These are phyloP conservation scores for Corylus americana DNA, from an alignment of 306 rosid genomes.

Conservation along the genomic window DNA sequence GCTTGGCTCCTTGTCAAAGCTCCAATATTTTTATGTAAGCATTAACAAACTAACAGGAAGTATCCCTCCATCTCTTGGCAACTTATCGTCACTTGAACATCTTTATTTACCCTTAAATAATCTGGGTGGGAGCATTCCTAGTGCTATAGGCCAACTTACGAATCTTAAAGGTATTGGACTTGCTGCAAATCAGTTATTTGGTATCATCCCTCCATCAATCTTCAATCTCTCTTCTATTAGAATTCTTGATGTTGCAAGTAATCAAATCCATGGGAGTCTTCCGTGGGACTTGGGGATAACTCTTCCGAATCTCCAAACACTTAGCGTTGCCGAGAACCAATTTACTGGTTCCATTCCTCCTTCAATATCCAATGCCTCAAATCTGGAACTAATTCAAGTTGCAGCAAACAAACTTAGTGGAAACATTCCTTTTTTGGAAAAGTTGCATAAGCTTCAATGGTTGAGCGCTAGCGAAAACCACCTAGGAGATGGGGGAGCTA, in stretches of 20 bases:
- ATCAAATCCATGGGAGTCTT: background rate
- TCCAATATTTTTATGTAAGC: background rate
- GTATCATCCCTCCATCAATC: background rate
- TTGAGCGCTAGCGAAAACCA: fast-evolving
- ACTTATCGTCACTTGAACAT: background rate
- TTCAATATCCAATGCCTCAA: conserved; percentile 5
- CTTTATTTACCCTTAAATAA: background rate
- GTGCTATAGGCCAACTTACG: background rate
- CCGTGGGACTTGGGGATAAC: background rate
- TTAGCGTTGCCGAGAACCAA: fast-evolving
- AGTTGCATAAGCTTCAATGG: background rate
- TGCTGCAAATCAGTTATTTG: background rate
- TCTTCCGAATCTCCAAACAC: fast-evolving
- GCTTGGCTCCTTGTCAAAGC: background rate
- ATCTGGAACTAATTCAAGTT: background rate
- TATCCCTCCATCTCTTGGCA: background rate
- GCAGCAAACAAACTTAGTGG: fast-evolving
- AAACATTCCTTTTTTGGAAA: background rate
- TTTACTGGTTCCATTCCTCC: background rate
- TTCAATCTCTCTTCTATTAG: background rate
- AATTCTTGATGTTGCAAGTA: fast-evolving
- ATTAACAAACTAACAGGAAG: background rate
- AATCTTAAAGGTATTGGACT: fast-evolving
- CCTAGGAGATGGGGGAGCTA: background rate
- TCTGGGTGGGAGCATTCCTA: background rate